Percentiles rank a stretch among this genome's conserved stretches.
Evolutionary conservation across 2,329 filamentous ascomycete species (phyloP).

Genomic region (Fusarium citri): DNA sequence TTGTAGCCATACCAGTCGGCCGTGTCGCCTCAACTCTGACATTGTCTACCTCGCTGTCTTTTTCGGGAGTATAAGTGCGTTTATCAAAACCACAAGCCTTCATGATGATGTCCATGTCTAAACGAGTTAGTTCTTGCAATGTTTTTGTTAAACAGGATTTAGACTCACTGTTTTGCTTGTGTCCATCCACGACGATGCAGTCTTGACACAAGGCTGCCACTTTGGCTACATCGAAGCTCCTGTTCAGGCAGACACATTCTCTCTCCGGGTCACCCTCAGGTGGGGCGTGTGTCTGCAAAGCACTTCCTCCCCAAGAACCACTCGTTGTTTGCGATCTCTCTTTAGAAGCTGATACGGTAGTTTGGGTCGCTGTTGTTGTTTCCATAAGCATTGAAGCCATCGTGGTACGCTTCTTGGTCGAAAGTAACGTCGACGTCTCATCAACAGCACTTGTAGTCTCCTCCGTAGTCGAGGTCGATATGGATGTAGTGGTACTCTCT

Average conservation of each 20-base stretch:
- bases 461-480: conserved; percentile 17
- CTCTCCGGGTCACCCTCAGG: conserved; percentile 47
- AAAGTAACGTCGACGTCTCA: conserved; percentile 1
- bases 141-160: no score
- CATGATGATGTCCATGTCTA: conserved; percentile 55
- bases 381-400: conserved; percentile 15
- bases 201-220: conserved; percentile 55
- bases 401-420: neutral
- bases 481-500: conserved; percentile 12
- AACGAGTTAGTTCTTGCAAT: conserved; percentile 1
- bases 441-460: conserved; percentile 17
- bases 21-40: conserved; percentile 51
- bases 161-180: conserved; percentile 50
- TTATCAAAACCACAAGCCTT: conserved; percentile 50
- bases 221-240: conserved; percentile 55
- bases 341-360: conserved; percentile 12
- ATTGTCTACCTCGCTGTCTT: conserved; percentile 50
- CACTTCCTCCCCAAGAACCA: conserved; percentile 13
- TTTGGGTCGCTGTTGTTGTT: conserved; percentile 11
- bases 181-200: conserved; percentile 51
- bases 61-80: conserved; percentile 46
- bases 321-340: conserved; percentile 6
- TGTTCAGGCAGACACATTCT: conserved; percentile 54
- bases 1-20: conserved; percentile 36
- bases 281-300: conserved; percentile 30